Evolutionary conservation across 306 rosid genomes (phyloP).

Genomic region (Malus sieversii): DNA sequence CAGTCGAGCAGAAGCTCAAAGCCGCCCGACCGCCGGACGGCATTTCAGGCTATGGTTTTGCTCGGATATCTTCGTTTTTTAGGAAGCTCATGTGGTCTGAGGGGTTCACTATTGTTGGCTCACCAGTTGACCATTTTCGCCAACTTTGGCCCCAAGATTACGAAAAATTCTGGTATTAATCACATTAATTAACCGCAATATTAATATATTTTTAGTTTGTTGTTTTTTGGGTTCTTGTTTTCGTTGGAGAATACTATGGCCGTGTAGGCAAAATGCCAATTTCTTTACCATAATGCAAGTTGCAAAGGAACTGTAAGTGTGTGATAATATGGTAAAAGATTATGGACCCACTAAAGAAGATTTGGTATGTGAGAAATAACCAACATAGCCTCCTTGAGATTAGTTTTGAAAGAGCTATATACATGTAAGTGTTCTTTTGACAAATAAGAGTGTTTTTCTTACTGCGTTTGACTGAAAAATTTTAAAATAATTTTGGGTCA

Average conservation of each 20-base stretch:
- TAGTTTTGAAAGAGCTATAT: too few species aligned
- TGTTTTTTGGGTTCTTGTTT: not conserved
- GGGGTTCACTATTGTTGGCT: constrained; percentile 74
- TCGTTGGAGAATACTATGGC: constrained; percentile 15
- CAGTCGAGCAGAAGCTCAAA: constrained; percentile 47
- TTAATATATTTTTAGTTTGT: not conserved
- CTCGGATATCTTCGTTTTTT: constrained; percentile 85
- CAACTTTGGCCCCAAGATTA: constrained; percentile 85
- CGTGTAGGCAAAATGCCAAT: constrained; percentile 1
- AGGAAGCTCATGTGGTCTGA: constrained; percentile 96
- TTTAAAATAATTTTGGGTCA: not conserved
- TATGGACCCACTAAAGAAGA: constrained; percentile 50
- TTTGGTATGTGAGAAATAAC: constrained; percentile 25
- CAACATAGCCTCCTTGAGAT: not conserved
- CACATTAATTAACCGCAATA: not conserved
- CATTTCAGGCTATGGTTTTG: constrained; percentile 69
- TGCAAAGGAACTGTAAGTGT: constrained; percentile 11
- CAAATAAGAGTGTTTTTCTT: too few species aligned
- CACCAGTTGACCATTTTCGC: constrained; percentile 67
- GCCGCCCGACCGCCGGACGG: constrained; percentile 71
- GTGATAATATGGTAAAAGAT: too few species aligned
- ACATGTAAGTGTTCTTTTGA: too few species aligned
- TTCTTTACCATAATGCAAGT: constrained; percentile 28
- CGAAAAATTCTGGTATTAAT: constrained; percentile 45
- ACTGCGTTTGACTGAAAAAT: too few species aligned